Conservation (phyloP, 2,329 filamentous ascomycete genomes). For the Sarocladiaceae sp. region DNA sequence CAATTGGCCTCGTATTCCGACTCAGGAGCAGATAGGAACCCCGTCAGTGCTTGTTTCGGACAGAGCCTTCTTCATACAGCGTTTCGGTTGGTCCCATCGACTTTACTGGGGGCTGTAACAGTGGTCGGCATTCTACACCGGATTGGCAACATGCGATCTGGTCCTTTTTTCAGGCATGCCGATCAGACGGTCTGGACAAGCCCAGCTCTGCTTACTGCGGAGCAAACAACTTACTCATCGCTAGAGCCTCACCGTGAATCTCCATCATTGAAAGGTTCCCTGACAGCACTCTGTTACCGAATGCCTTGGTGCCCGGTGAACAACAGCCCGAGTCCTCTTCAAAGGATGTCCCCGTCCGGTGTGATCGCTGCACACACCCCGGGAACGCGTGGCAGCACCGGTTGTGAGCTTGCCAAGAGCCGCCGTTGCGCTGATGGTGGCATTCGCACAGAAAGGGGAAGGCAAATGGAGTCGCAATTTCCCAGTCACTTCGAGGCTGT, state of each 20-base stretch:
- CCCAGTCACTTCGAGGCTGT: too few relatives aligned
- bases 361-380: background rate
- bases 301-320: background rate
- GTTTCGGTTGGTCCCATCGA: background rate
- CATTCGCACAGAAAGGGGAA: background rate
- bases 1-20: conserved; percentile 2
- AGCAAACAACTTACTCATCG: background rate
- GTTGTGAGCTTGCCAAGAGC: conserved; percentile 4
- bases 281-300: too few relatives aligned
- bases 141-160: background rate
- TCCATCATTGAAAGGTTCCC: background rate
- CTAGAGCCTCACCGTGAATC: background rate
- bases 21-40: background rate
- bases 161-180: background rate
- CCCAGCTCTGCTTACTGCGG: background rate
- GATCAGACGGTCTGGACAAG: conserved; percentile 6
- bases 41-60: conserved; percentile 1
- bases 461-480: background rate
- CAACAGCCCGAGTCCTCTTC: background rate
- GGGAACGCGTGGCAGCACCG: background rate
- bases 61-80: background rate
- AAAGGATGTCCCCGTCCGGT: background rate
- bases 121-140: background rate
- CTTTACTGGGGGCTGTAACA: background rate
- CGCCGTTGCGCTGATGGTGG: background rate